Evolutionary conservation across 805 yeast genomes (phyloP), one percentile per base, ranked within the genome.

Genomic region (Blastobotrys parvus): DNA sequence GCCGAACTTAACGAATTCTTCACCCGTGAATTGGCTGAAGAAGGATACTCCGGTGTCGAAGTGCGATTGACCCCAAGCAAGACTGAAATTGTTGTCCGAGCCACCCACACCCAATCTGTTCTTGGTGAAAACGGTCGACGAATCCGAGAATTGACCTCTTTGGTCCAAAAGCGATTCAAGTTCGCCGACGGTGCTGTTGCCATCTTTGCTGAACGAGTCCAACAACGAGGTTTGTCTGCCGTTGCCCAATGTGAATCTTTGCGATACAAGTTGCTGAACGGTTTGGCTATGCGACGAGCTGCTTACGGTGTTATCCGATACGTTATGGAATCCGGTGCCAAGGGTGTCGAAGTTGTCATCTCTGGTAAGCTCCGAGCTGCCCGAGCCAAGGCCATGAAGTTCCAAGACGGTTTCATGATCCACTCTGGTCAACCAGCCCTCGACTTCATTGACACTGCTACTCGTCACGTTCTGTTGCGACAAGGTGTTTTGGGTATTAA

Each of bases 391-490:
- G 82, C 97, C 67, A 94, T 92, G 95, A 92, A 92, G 78, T 92
- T 90, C 82, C 83, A 92, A 70, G 97, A 90, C 71, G 98, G 98
- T 80, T 92, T 92, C 95, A 86, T 92, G 92, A 92, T 92, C 81
- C 98, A 92, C 92, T 88, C 97, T 67, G 98, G 98, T 86, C 98
- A 92, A 80, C 98, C 98, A 76, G 92, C 90, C 72, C 81, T 77
- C 62, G 98, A 92, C 70, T 92, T 92, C 83, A 92, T 92, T 69
- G 98, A 92, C 75, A 75, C 80, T 69, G 98, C 98, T 63, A 89
- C 95, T 71, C 89, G 98, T 77, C 97, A 92, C 90, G 97, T 90
- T 64, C 79, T 92, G 71, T 83, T 92, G 80, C 89, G 97, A 81
- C 97, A 92, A 78, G 98, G 98, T 87, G 97, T 92, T 58, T 81